Conservation (phyloP, 768 basidiomycete species). For the Agrocybe chaxingu region DNA sequence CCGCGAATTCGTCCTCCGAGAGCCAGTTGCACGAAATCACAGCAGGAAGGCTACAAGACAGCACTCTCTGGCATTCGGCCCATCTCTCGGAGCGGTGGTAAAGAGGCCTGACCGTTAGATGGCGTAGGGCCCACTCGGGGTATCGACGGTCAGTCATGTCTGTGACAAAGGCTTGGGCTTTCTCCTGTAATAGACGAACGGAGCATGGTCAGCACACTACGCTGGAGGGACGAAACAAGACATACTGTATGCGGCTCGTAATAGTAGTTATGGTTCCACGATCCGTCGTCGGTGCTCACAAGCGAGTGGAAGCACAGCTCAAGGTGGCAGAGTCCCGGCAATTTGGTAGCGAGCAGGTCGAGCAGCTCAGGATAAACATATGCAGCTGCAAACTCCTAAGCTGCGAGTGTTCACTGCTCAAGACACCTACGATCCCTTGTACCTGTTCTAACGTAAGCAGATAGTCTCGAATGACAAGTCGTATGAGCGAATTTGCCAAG, state of each 20-base stretch:
- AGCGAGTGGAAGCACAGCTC: conserved; percentile 1
- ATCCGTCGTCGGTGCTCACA: conserved; percentile 1
- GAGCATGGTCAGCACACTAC: too few species aligned
- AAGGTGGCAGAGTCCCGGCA: neutral
- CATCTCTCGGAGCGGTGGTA: neutral
- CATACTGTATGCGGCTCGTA: neutral
- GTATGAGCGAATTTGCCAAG: neutral
- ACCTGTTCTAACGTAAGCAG: neutral
- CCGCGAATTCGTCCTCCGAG: neutral
- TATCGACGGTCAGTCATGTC: conserved; percentile 1
- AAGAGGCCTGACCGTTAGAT: neutral
- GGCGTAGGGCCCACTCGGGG: conserved; percentile 2
- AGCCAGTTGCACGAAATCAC: conserved; percentile 6
- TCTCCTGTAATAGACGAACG: neutral
- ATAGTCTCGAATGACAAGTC: neutral
- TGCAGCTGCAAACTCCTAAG: conserved; percentile 1
- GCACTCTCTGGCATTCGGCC: conserved; percentile 1
- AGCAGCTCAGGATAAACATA: neutral
- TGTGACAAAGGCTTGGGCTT: neutral
- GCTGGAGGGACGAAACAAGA: neutral
- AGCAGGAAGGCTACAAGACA: conserved; percentile 2
- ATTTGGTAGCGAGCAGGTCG: neutral
- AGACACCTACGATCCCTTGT: neutral
- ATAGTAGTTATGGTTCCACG: neutral
- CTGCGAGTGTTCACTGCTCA: neutral